Evolutionary conservation across 148 eudicot species (phyloP), one percentile per base, ranked within the genome.

Genomic region (Vaccinium corymbosum): DNA sequence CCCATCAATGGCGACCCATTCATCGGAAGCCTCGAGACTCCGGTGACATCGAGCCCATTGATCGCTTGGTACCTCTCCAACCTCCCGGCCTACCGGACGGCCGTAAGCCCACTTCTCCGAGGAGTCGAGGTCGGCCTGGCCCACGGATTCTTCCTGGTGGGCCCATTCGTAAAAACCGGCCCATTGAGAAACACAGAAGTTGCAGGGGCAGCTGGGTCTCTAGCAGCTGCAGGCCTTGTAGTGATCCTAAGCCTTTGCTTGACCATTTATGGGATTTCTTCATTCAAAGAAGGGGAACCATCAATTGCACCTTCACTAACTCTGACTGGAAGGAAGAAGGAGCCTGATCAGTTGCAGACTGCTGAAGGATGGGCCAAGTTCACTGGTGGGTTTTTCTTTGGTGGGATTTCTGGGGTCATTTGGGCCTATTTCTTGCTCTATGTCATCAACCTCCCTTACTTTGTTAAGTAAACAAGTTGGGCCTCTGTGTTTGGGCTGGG

Each of bases 361-460:
- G 97, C 99, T 20, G 95, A 97, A 5, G 99, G 99, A 0, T 97
- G 99, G 99, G 95, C 98, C 59, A 95, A 93, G 91, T 97, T 97
- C 93, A 93, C 96, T 17, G 99, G 99, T 17, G 99, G 99, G 48
- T 97, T 97, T 91, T 97, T 97, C 91, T 97, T 97, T 38, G 99
- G 99, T 15, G 99, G 98, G 4, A 83, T 97, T 75, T 97, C 99
- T 46, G 98, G 98, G 72, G 99, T 97, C 49, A 87, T 59, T 59
- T 97, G 99, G 99, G 99, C 98, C 83, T 95, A 93, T 88, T 94
- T 93, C 83, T 89, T 94, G 19, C 92, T 96, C 83, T 96, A 94
- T 85, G 98, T 90, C 72, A 91, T 94, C 70, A 74, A 97, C 93
- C 95, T 97, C 84, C 99, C 99, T 87, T 97, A 97, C 99, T 94